phyloP scores from a whole-genome alignment of 164 flowering plant genomes.

The Nymphaea thermarum region DNA sequence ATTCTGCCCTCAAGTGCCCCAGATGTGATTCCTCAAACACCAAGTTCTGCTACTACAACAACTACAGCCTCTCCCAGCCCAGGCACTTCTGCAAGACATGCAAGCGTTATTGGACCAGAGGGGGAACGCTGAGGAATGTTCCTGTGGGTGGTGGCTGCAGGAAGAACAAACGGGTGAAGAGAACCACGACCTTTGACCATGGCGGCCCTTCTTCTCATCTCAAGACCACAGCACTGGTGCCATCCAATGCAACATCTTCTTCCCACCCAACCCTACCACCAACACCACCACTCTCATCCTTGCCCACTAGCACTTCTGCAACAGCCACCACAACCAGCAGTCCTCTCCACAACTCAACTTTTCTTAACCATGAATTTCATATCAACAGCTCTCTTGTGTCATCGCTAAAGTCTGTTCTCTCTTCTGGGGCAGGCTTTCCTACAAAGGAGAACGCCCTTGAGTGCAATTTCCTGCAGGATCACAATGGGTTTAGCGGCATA shows the following conservation, averaged over 20 bases:
- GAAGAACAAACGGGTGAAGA: neutral
- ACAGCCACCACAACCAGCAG: neutral
- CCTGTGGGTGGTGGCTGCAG: neutral
- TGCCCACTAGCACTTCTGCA: neutral
- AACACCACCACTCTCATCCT: neutral
- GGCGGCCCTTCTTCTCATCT: neutral
- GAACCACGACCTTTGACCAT: neutral
- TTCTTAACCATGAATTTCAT: neutral
- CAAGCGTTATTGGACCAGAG: constrained; percentile 1
- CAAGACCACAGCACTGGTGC: neutral
- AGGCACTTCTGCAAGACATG: neutral
- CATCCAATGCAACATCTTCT: neutral
- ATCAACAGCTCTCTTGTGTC: neutral
- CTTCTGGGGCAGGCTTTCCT: neutral
- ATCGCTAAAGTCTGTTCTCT: neutral
- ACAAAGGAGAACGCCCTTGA: neutral
- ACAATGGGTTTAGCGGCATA: neutral
- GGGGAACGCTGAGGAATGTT: constrained; percentile 2
- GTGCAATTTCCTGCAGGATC: neutral
- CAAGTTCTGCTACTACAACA: constrained; percentile 2
- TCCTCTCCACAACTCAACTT: neutral
- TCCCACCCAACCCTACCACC: neutral
- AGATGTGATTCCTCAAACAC: neutral
- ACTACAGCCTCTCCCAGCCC: constrained; percentile 2
- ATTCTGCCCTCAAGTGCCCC: constrained; percentile 1